A percentile compares a stretch with the other conserved stretches of the same genome.
Evolutionary conservation across 176 grass and related monocot genomes (phyloP).

Genomic region (Lolium multiflorum): DNA sequence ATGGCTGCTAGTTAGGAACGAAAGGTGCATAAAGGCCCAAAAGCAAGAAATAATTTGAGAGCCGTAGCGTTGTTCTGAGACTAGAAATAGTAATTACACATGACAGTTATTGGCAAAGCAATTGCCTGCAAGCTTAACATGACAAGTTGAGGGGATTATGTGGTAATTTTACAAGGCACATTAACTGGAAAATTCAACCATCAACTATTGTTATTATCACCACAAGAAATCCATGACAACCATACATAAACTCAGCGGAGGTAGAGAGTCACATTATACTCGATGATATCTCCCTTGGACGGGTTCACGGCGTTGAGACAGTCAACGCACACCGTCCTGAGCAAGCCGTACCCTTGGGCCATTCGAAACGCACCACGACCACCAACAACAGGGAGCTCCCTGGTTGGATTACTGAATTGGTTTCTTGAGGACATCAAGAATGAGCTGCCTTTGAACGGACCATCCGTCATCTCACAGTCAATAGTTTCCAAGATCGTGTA

Average conservation of each 20-base stretch:
- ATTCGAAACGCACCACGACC: slow-evolving; percentile 60
- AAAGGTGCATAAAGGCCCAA: background rate
- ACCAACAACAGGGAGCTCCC: slow-evolving; percentile 63
- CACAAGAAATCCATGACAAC: background rate
- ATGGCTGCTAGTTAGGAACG: background rate
- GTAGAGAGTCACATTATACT: slow-evolving; percentile 30
- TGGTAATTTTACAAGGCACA: background rate
- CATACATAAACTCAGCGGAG: background rate
- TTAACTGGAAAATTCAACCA: background rate
- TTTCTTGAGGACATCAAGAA: slow-evolving; percentile 26
- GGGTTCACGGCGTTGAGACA: background rate
- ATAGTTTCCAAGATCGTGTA: slow-evolving; percentile 18
- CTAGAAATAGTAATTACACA: background rate
- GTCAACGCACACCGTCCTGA: slow-evolving; percentile 26
- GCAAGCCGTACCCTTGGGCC: slow-evolving; percentile 46
- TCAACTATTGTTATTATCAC: background rate
- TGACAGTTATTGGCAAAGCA: background rate
- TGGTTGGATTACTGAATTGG: slow-evolving; percentile 9
- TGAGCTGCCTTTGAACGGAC: slow-evolving; percentile 36
- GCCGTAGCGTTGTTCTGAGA: background rate
- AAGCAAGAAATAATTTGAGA: background rate
- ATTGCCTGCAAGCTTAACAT: background rate
- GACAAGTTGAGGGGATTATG: background rate
- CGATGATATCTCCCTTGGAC: slow-evolving; percentile 27
- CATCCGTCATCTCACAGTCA: slow-evolving; percentile 24